A percentile compares a stretch with the other conserved stretches of the same genome.
Conservation (phyloP, 257 asterid genomes). For the Cinchona pubescens region DNA sequence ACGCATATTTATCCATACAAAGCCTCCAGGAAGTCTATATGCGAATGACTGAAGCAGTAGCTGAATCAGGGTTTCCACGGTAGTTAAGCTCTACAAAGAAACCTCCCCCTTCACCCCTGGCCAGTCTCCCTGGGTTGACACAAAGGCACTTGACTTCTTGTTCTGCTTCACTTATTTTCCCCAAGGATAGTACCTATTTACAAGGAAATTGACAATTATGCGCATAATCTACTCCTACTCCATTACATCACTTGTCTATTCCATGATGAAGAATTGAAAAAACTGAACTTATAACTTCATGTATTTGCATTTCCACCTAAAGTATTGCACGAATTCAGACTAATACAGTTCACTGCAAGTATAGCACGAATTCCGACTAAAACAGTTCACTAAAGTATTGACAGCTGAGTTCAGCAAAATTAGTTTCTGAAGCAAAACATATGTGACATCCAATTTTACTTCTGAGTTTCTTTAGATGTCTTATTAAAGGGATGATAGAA, state of each 20-base stretch:
- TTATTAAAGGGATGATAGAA: background rate
- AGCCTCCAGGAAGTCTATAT: slow-evolving; percentile 34
- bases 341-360: background rate
- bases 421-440: background rate
- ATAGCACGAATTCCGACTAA: too few relatives aligned
- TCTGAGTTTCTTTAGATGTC: background rate
- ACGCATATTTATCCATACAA: background rate
- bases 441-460: background rate
- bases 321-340: background rate
- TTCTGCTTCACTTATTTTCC: slow-evolving; percentile 54
- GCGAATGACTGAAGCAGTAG: slow-evolving; percentile 77
- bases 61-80: slow-evolving; percentile 49
- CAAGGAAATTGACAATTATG: slow-evolving; percentile 1
- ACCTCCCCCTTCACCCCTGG: slow-evolving; percentile 99
- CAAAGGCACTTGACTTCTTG: slow-evolving; percentile 65
- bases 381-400: too few relatives aligned
- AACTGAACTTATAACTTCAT: background rate
- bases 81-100: slow-evolving; percentile 82
- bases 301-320: background rate
- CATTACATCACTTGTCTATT: background rate
- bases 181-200: slow-evolving; percentile 57
- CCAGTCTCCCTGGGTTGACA: slow-evolving; percentile 87
- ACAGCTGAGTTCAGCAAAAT: too few relatives aligned
- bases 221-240: background rate
- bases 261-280: background rate